Evolutionary conservation across 257 asterid genomes (phyloP), one percentile per base, ranked within the genome.

Genomic region (Forsythia suspensa): DNA sequence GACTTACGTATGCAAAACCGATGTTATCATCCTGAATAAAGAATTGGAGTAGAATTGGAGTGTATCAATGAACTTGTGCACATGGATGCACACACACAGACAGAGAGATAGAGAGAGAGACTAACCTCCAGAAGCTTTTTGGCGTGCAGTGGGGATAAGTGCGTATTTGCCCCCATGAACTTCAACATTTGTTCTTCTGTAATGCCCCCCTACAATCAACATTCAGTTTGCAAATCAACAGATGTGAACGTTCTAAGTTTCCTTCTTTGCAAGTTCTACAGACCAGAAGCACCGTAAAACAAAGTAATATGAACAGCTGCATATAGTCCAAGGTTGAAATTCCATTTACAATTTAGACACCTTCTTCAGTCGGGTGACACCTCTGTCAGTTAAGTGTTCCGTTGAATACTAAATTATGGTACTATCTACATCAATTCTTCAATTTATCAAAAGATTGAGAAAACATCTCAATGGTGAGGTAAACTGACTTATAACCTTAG

Each of bases 161-260:
- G 85, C 6, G 96, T 91, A 85, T 94, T 90, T 80, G 97, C 99
- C 57, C 99, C 99, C 96, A 95, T 91, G 85, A 85, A 93, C 81
- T 81, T 89, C 87, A 95, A 88, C 99, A 95, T 93, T 91, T 95
- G 99, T 86, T 95, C 99, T 85, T 95, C 99, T 8, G 99, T 95
- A 71, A 95, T 88, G 69, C 99, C 98, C 71, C 97, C 99, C 99
- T 95, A 90, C 77, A 83, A 81, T 41, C 36, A 38, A 75, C 61
- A 63, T 67, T 29, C 71, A 73, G 43, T 76, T 79, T 37, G 18
- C 73, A 71, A 72, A 68, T 36, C 13, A 38, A 77, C 16, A 65
- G 73, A 73, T 76, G 51, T 55, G 9, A 65, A 3, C 37, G 70
- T 13, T 65, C 75, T 13, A 44, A 41, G 42, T 24, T 67, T 72